Conservation (phyloP, 768 basidiomycete genomes). For the Basidioascus undulatus region DNA sequence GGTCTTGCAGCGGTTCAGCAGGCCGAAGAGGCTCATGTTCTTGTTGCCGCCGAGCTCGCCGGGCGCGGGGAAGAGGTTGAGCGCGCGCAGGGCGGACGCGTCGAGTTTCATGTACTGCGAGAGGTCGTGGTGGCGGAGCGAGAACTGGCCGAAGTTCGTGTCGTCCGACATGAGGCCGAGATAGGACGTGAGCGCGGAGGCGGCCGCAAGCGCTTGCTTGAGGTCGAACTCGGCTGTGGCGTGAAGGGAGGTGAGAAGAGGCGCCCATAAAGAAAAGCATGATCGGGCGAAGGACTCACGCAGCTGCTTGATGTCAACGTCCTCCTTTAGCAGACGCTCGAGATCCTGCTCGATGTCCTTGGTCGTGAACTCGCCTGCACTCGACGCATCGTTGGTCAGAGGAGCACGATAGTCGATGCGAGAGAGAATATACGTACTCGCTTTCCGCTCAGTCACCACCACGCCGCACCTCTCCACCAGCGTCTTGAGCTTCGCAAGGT, state of each 20-base stretch:
- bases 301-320: constrained; percentile 24
- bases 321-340: constrained; percentile 34
- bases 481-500: constrained; percentile 41
- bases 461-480: constrained; percentile 77
- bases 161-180: constrained; percentile 53
- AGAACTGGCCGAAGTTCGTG: constrained; percentile 55
- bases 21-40: constrained; percentile 65
- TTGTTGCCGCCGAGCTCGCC: constrained; percentile 40
- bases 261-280: neutral
- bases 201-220: constrained; percentile 50
- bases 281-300: constrained; percentile 5
- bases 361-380: constrained; percentile 53
- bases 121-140: constrained; percentile 64
- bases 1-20: constrained; percentile 89
- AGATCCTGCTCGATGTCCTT: constrained; percentile 63
- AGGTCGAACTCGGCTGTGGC: constrained; percentile 55
- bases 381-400: too few relatives aligned
- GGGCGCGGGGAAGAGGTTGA: constrained; percentile 56
- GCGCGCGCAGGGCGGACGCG: constrained; percentile 71
- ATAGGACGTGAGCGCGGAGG: constrained; percentile 60
- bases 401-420: too few relatives aligned
- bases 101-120: constrained; percentile 90
- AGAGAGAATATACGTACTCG: constrained; percentile 29
- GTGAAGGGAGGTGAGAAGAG: neutral
- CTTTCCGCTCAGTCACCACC: constrained; percentile 70